Base-by-base conservation (phyloP, 495 filamentous ascomycete genomes). In the Penicillium antarcticum region DNA sequence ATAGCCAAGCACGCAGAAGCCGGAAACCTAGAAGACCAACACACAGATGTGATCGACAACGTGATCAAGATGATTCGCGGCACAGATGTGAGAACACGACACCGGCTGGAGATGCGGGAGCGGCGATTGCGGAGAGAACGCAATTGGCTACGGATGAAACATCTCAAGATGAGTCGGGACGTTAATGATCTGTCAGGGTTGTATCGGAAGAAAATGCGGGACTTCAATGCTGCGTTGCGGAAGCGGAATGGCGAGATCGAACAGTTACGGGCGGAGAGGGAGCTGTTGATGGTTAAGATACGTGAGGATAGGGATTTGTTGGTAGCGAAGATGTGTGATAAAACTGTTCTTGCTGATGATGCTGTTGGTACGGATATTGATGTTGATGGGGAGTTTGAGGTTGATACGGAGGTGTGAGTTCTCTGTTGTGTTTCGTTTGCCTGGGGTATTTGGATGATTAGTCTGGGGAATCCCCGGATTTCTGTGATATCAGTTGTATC, bases 31-130 rank as follows among this genome's bases (percentile, higher is more conserved):
- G 29, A 29, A 29, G 7, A 48, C 4, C 11, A 37, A 0, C 53
- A 67, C 24, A 63, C 63, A 0, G 14, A 14, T 1, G 50, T 62
- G 8, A 41, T 72, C n/a, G 48, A 69, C 31, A 36, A 49, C 0
- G 47, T 70, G n/a, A 51, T 70, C 32, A 19, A 42, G 3, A 50
- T 29, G 5, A 67, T 73, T 40, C 44, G 32, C 17, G 41, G 45
- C 8, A 56, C 52, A 9, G 56, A 62, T 17, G 6, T 41, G 0
- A n/a, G 26, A 4, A 14, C 42, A 4, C 53, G 53, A 10, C 38
- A 24, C 26, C 41, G 14, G 10, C 49, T 64, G 23, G 54, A 64
- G 39, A 42, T 29, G 5, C 21, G 3, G 9, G 21, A 44, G 26
- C 12, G 29, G 8, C 50, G 40, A 4, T 45, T 59, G 41, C 37